Percentiles rank a stretch among this genome's conserved stretches.
phyloP scores from a whole-genome alignment of 1,284 basidiomycete genomes.

The Porogramme epimiltina region DNA sequence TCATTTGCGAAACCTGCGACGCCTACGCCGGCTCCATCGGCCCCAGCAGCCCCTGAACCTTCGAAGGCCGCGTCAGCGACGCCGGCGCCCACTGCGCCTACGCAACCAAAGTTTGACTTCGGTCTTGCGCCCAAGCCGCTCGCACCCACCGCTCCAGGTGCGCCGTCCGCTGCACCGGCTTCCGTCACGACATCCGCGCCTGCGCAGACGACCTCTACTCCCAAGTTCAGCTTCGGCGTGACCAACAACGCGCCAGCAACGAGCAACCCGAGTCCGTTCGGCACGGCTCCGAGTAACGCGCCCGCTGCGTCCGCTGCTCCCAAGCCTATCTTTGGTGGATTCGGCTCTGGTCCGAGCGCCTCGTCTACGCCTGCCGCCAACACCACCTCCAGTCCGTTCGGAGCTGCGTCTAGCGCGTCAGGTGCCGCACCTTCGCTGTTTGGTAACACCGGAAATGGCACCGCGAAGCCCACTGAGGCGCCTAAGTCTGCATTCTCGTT shows the following conservation, averaged over 20 bases:
- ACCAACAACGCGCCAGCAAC: slow-evolving; percentile 1
- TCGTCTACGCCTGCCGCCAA: not conserved
- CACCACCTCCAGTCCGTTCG: slow-evolving; percentile 1
- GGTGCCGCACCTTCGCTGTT: slow-evolving; percentile 7
- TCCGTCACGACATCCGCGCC: slow-evolving; percentile 5
- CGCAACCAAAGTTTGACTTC: no score
- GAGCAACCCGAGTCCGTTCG: slow-evolving; percentile 7
- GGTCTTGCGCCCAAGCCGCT: no score
- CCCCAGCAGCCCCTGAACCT: slow-evolving; percentile 1
- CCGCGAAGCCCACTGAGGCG: slow-evolving; percentile 10
- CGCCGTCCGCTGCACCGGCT: not conserved
- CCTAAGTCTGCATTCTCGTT: slow-evolving; percentile 18
- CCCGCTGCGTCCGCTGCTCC: slow-evolving; percentile 8
- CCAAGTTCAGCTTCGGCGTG: slow-evolving; percentile 33
- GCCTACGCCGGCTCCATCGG: not conserved
- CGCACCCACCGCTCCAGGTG: slow-evolving; percentile 1
- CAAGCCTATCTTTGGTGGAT: slow-evolving; percentile 9
- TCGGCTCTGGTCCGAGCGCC: not conserved
- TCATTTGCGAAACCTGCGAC: slow-evolving; percentile 19
- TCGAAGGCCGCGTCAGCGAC: not conserved
- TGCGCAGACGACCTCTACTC: slow-evolving; percentile 7
- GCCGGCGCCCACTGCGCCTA: not conserved
- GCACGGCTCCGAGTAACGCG: not conserved
- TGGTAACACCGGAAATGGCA: slow-evolving; percentile 2
- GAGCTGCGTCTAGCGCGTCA: not conserved